phyloP scores from a whole-genome alignment of 441 rosid genomes.

The Croton laevigatus region DNA sequence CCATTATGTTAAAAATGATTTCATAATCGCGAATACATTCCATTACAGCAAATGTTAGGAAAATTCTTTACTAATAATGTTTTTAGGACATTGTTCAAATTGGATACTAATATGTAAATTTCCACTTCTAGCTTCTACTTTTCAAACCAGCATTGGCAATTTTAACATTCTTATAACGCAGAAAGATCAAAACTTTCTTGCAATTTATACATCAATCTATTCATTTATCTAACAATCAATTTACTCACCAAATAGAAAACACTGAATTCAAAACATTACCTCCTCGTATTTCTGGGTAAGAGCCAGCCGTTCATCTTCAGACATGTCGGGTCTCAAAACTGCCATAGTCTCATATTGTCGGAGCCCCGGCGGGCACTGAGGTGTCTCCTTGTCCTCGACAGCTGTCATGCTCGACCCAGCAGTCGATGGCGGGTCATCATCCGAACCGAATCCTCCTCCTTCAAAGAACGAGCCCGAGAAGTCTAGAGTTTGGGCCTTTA shows the following conservation, averaged over 20 bases:
- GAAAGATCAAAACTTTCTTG: not conserved
- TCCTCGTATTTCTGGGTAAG: conserved; percentile 88
- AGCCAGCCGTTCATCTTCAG: conserved; percentile 80
- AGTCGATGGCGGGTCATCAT: conserved; percentile 55
- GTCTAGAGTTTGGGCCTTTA: conserved; percentile 63
- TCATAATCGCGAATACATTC: too few relatives aligned
- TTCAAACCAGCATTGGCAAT: not conserved
- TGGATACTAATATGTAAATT: not conserved
- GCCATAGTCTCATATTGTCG: conserved; percentile 78
- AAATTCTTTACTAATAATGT: not conserved
- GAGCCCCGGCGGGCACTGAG: conserved; percentile 84
- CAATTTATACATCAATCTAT: not conserved
- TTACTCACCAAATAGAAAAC: not conserved
- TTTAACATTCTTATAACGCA: not conserved
- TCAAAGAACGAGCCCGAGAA: conserved; percentile 77
- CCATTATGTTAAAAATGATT: too few relatives aligned
- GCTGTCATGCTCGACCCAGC: conserved; percentile 49
- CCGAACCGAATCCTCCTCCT: conserved; percentile 67
- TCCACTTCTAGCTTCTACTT: not conserved
- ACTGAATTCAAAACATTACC: conserved; percentile 37
- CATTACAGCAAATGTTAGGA: too few relatives aligned
- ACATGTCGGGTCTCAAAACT: conserved; percentile 84
- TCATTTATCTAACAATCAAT: not conserved
- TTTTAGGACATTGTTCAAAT: not conserved
- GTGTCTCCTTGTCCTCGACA: conserved; percentile 70